Evolutionary conservation across 1,139 yeast genomes (phyloP).

Genomic region (Yamadazyma oceani): DNA sequence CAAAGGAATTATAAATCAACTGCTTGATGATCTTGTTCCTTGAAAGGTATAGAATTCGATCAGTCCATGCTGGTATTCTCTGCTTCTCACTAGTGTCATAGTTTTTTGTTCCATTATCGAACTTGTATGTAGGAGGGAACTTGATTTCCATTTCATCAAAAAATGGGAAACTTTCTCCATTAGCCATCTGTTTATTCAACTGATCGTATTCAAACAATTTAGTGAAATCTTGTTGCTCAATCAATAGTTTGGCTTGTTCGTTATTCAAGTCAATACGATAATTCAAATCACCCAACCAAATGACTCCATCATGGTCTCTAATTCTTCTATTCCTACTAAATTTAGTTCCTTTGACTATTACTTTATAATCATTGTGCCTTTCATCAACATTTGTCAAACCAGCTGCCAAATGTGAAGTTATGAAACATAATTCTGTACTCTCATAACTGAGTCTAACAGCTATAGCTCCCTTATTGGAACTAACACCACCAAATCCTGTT

Average conservation of each 20-base stretch:
- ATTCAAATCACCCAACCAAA: constrained; percentile 93
- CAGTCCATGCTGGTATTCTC: constrained; percentile 97
- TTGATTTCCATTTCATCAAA: constrained; percentile 75
- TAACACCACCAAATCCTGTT: constrained; percentile 92
- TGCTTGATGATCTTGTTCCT: constrained; percentile 62
- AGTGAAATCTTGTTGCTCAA: constrained; percentile 50
- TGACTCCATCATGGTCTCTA: constrained; percentile 78
- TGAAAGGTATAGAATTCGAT: constrained; percentile 55
- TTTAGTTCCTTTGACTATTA: constrained; percentile 59
- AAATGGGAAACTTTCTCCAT: constrained; percentile 63
- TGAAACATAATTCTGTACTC: constrained; percentile 72
- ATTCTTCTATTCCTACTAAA: constrained; percentile 51
- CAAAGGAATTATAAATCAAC: constrained; percentile 60
- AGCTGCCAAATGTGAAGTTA: constrained; percentile 89
- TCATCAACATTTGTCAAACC: constrained; percentile 78
- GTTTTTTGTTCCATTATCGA: constrained; percentile 72
- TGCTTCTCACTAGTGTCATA: constrained; percentile 91
- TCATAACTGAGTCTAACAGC: constrained; percentile 80
- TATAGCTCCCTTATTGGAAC: constrained; percentile 95
- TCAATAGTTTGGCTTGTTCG: constrained; percentile 61
- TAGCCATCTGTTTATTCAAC: constrained; percentile 65
- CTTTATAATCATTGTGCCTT: constrained; percentile 77
- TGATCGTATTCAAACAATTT: constrained; percentile 74
- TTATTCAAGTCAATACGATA: constrained; percentile 73
- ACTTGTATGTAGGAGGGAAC: constrained; percentile 90